These are phyloP conservation scores for Saccharomycopsis javanensis DNA, from an alignment of 805 yeast species.

Conservation along the genomic window DNA sequence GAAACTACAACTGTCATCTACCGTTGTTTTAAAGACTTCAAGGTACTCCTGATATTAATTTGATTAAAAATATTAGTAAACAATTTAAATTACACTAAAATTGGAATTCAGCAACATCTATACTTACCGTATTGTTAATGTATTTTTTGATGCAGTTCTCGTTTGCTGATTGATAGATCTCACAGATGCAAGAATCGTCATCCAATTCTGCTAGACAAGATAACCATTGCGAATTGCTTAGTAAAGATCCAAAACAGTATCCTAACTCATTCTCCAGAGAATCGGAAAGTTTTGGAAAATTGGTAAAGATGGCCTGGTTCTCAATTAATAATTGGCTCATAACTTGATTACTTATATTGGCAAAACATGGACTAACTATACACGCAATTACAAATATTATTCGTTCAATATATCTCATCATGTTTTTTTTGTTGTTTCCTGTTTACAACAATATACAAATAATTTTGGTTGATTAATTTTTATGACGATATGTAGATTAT, in stretches of 20 bases:
- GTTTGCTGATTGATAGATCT: slow-evolving; percentile 5
- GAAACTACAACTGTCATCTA: slow-evolving; percentile 1
- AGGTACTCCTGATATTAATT: too few species aligned
- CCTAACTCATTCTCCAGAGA: slow-evolving; percentile 3
- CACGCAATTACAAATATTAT: not conserved
- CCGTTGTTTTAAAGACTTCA: not conserved
- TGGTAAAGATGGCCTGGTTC: not conserved
- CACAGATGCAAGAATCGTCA: slow-evolving; percentile 14
- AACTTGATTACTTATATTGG: not conserved
- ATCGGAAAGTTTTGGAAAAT: not conserved
- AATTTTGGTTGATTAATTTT: too few species aligned
- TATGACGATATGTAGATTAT: too few species aligned
- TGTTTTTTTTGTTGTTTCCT: not conserved
- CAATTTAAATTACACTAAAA: too few species aligned
- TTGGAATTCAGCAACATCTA: too few species aligned
- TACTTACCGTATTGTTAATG: slow-evolving; percentile 5
- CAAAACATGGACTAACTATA: not conserved
- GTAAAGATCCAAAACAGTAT: slow-evolving; percentile 1
- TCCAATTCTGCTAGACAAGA: slow-evolving; percentile 7
- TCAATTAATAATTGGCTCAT: not conserved
- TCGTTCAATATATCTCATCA: not conserved
- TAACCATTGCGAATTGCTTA: slow-evolving; percentile 5
- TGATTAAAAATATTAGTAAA: too few species aligned
- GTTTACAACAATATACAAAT: too few species aligned
- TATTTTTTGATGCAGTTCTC: slow-evolving; percentile 7